Evolutionary conservation across 176 grass and related monocot genomes (phyloP).

Genomic region (Melocanna baccifera): DNA sequence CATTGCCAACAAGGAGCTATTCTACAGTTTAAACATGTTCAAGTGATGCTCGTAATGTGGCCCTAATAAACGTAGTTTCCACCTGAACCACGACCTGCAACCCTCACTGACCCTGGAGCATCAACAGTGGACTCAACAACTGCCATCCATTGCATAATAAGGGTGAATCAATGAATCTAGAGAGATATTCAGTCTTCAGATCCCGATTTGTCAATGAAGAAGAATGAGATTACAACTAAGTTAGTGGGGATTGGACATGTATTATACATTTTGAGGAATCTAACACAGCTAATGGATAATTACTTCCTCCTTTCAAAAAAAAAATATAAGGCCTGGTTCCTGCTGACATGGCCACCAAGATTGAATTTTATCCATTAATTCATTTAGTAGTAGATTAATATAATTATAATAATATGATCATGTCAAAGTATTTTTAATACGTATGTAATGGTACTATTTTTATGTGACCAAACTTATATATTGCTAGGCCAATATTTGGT

Average conservation of each 20-base stretch:
- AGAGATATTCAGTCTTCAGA: not conserved
- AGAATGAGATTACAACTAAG: not conserved
- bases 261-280: not conserved
- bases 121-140: not conserved
- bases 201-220: not conserved
- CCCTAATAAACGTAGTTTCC: not conserved
- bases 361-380: not conserved
- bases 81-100: not conserved
- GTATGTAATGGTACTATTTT: not conserved
- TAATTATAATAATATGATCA: too few relatives aligned
- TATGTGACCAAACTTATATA: not conserved
- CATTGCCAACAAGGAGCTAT: not conserved
- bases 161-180: not conserved
- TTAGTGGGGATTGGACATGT: not conserved
- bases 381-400: not conserved
- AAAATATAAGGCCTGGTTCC: not conserved
- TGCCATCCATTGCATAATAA: not conserved
- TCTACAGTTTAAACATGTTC: not conserved
- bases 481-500: too few relatives aligned
- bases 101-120: not conserved
- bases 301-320: not conserved
- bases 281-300: not conserved
- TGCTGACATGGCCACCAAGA: not conserved
- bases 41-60: not conserved
- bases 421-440: not conserved